These are phyloP conservation scores for Claviceps humidiphila DNA, from an alignment of 2,329 filamentous ascomycete genomes.

Conservation along the genomic window DNA sequence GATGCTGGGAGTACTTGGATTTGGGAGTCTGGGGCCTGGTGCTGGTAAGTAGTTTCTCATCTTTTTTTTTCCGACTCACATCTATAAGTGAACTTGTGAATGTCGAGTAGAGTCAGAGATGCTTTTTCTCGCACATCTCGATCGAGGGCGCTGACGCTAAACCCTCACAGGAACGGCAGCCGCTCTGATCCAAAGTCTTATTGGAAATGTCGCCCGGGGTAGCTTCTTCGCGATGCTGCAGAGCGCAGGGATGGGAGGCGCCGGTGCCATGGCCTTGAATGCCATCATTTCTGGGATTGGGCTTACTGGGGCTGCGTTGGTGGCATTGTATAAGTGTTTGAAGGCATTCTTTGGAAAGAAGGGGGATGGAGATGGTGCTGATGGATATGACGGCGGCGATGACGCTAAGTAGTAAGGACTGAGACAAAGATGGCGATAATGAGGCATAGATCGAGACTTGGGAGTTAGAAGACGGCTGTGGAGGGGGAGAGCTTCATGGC, in stretches of 20 bases:
- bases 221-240: constrained; percentile 18
- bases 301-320: accelerated
- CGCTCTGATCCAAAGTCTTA: constrained; percentile 10
- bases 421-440: background rate
- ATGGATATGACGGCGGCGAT: background rate
- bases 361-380: background rate
- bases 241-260: constrained; percentile 19
- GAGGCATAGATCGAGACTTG: no score
- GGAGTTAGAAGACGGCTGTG: no score
- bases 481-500: no score
- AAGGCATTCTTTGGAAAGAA: no score
- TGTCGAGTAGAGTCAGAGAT: no score
- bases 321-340: background rate
- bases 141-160: background rate
- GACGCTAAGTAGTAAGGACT: background rate
- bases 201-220: constrained; percentile 15
- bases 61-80: no score
- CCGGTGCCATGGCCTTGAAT: constrained; percentile 11
- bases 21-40: no score
- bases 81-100: no score
- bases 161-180: background rate
- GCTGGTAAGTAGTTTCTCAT: no score
- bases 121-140: no score
- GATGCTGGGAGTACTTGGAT: no score
- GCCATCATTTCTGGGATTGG: constrained; percentile 9